Conservation (phyloP, 1,284 basidiomycete species). For the Ceratobasidium sp. region DNA sequence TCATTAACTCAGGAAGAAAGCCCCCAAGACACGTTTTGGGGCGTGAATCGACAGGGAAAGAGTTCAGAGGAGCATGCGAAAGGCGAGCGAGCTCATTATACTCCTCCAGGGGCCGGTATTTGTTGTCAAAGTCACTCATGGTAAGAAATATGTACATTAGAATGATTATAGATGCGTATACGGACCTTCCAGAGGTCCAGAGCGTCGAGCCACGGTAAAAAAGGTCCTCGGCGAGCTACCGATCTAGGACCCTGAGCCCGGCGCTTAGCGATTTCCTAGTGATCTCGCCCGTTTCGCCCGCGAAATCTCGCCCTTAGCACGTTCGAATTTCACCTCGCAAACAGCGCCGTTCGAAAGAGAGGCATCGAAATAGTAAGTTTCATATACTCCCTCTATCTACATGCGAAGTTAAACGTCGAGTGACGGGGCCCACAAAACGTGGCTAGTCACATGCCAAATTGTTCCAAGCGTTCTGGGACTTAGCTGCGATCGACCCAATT, state of each 20-base stretch:
- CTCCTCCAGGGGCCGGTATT: neutral
- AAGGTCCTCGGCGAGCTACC: neutral
- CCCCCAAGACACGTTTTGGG: neutral
- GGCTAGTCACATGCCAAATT: no score
- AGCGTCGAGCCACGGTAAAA: conserved; percentile 3
- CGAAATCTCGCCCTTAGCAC: no score
- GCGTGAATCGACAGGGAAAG: neutral
- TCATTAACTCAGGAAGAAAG: no score
- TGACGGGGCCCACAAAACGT: neutral
- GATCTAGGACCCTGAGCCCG: no score
- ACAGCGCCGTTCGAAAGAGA: neutral
- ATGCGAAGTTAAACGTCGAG: neutral
- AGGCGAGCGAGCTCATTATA: neutral
- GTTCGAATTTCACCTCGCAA: no score
- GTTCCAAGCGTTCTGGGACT: conserved; percentile 31
- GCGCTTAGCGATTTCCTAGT: no score
- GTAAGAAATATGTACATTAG: neutral
- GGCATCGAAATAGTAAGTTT: conserved; percentile 26
- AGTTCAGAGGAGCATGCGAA: neutral
- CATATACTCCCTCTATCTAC: neutral
- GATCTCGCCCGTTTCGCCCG: no score
- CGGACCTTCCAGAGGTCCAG: neutral
- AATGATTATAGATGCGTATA: neutral
- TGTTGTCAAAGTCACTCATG: conserved; percentile 1
- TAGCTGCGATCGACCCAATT: no score